These are phyloP conservation scores for Torulaspora delbrueckii DNA, from an alignment of 805 yeast genomes.

Conservation along the genomic window DNA sequence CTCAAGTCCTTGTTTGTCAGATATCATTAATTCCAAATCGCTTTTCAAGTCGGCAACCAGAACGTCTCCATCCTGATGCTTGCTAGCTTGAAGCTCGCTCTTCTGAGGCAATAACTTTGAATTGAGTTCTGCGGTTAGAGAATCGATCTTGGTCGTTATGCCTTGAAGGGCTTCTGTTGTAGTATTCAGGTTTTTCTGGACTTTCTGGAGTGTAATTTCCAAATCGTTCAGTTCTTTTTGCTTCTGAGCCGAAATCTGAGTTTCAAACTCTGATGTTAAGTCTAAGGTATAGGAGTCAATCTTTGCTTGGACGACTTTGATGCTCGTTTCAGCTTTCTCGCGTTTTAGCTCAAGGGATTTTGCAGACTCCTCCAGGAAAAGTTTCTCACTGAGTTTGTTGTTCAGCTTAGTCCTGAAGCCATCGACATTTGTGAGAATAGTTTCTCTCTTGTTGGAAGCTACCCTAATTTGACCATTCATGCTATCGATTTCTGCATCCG, in stretches of 20 bases:
- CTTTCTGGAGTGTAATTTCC: slow-evolving; percentile 38
- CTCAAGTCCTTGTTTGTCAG: slow-evolving; percentile 29
- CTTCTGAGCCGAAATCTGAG: slow-evolving; percentile 50
- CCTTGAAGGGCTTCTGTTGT: slow-evolving; percentile 24
- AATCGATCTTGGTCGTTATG: slow-evolving; percentile 23
- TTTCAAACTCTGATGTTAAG: slow-evolving; percentile 47
- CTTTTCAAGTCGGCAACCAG: slow-evolving; percentile 13
- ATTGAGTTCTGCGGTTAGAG: slow-evolving; percentile 51
- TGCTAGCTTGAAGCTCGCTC: slow-evolving; percentile 35
- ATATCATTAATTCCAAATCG: slow-evolving; percentile 27
- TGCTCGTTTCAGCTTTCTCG: slow-evolving; percentile 34
- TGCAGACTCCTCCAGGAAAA: slow-evolving; percentile 43
- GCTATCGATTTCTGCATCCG: slow-evolving; percentile 51
- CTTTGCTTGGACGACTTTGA: slow-evolving; percentile 39
- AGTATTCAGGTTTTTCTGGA: slow-evolving; percentile 45
- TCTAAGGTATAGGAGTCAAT: slow-evolving; percentile 46
- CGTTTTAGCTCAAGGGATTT: slow-evolving; percentile 30
- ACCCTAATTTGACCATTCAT: slow-evolving; percentile 43
- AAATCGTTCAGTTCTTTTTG: slow-evolving; percentile 39
- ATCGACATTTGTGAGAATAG: slow-evolving; percentile 40
- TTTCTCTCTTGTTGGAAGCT: slow-evolving; percentile 40
- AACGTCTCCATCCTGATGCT: slow-evolving; percentile 15
- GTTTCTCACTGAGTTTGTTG: slow-evolving; percentile 39
- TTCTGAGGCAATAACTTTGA: slow-evolving; percentile 54
- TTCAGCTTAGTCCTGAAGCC: slow-evolving; percentile 42